Evolutionary conservation across 2,329 filamentous ascomycete genomes (phyloP), one percentile per base, ranked within the genome.

Genomic region (Colletotrichum sp.): DNA sequence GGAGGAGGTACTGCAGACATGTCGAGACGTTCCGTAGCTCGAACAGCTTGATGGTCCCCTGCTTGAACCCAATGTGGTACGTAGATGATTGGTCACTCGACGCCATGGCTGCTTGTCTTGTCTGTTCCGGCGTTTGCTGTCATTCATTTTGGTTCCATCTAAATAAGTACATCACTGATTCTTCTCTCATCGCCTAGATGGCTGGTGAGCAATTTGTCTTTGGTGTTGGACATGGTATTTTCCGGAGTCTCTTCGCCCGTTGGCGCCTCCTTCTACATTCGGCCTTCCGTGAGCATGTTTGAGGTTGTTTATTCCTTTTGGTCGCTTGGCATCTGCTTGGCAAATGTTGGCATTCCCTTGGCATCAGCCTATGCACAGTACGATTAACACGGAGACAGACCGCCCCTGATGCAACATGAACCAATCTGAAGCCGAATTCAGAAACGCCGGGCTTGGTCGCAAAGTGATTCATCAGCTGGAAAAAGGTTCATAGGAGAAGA

Each of bases 1-100:
- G 82, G 4, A 87, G 78, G 3, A 87, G 81, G 76, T 76, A 72
- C 39, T 72, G 69, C 21, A 76, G 21, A 49, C 63, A 76, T 7
- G 63, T 72, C 30, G 69, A 57, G 52, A 76, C 64, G 32, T 76
- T 69, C 55, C 73, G 73, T 10, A 70, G 60, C 49, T 70, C 72
- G 16, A 76, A 68, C 26, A 66, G 36, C 24, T 75, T 75, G 28
- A 72, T 71, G 9, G 72, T 72, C 1, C 52, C 62, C 68, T 70
- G 34, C 30, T 76, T 76, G 69, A 67, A 76, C 9, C 69, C 72
- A 12, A 72, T 76, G 52, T 72, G 72, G 18, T 72, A 72, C 34
- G 34, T 76, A 2, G 49, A 49, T 49, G 44, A 49, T 44, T 76
- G n/a, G 21, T 21, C 21, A 28, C 57, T 68, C n/a, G 69, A 49